Evolutionary conservation across 257 asterid species (phyloP).

Genomic region (Solanum arcanum): DNA sequence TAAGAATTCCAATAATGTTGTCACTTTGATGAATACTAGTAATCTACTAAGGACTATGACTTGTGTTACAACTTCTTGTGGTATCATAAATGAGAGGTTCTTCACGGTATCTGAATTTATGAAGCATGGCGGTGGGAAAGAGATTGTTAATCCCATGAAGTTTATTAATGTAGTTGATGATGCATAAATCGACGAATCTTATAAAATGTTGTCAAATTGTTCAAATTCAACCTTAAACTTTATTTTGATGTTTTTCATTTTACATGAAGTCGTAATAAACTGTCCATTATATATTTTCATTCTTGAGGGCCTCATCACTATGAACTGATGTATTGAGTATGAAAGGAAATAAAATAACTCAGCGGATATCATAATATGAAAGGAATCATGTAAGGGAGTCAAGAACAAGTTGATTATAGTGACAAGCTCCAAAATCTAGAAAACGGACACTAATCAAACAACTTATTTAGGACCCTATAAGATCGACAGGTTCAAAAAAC

Average conservation of each 20-base stretch:
- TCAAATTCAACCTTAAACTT: background rate
- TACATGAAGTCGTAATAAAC: too few relatives aligned
- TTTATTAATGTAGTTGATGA: background rate
- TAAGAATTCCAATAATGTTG: background rate
- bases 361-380: too few relatives aligned
- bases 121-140: slow-evolving; percentile 10
- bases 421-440: too few relatives aligned
- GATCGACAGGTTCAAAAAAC: too few relatives aligned
- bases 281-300: background rate
- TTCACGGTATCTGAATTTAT: slow-evolving; percentile 15
- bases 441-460: too few relatives aligned
- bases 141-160: background rate
- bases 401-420: too few relatives aligned
- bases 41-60: slow-evolving; percentile 1
- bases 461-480: too few relatives aligned
- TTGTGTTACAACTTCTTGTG: background rate
- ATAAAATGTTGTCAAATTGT: background rate
- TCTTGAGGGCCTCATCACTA: background rate
- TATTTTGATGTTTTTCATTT: too few relatives aligned
- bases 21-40: background rate
- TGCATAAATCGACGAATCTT: background rate
- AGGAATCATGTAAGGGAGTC: too few relatives aligned
- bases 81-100: background rate
- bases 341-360: too few relatives aligned
- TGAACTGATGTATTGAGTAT: too few relatives aligned